Percentiles rank a stretch among this genome's conserved stretches.
Evolutionary conservation across 2,329 filamentous ascomycete species (phyloP).

Genomic region (Aspergillus bombycis): DNA sequence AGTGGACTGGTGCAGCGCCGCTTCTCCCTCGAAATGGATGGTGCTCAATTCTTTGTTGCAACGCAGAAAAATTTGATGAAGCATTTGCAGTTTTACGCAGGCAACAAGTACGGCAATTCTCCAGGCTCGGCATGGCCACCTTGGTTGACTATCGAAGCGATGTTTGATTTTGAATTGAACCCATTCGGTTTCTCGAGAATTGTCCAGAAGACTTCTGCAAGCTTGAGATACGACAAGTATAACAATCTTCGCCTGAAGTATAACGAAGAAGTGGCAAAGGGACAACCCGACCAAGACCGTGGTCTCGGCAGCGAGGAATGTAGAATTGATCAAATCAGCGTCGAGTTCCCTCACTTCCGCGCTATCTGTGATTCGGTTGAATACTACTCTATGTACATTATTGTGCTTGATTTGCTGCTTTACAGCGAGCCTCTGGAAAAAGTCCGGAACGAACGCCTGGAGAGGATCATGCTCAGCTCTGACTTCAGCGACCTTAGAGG

Average conservation of each 20-base stretch:
- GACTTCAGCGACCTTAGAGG: constrained; percentile 97
- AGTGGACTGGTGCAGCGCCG: constrained; percentile 93
- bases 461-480: constrained; percentile 98
- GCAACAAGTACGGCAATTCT: constrained; percentile 86
- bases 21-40: constrained; percentile 94
- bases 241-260: constrained; percentile 96
- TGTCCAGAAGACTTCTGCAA: constrained; percentile 94
- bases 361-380: constrained; percentile 97
- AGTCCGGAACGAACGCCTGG: constrained; percentile 89
- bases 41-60: constrained; percentile 96
- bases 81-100: constrained; percentile 89
- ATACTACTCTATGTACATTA: constrained; percentile 98
- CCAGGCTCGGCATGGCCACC: constrained; percentile 90
- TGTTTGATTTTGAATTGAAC: constrained; percentile 93
- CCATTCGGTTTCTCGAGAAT: constrained; percentile 98
- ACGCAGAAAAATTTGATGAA: constrained; percentile 89
- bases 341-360: constrained; percentile 91
- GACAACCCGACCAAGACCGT: constrained; percentile 51
- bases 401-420: constrained; percentile 90
- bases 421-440: constrained; percentile 97
- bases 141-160: constrained; percentile 97
- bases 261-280: constrained; percentile 83
- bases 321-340: constrained; percentile 94
- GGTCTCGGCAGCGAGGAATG: constrained; percentile 61
- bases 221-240: constrained; percentile 95